Evolutionary conservation across 1,284 basidiomycete genomes (phyloP).

Genomic region (Cronartium ribicola): DNA sequence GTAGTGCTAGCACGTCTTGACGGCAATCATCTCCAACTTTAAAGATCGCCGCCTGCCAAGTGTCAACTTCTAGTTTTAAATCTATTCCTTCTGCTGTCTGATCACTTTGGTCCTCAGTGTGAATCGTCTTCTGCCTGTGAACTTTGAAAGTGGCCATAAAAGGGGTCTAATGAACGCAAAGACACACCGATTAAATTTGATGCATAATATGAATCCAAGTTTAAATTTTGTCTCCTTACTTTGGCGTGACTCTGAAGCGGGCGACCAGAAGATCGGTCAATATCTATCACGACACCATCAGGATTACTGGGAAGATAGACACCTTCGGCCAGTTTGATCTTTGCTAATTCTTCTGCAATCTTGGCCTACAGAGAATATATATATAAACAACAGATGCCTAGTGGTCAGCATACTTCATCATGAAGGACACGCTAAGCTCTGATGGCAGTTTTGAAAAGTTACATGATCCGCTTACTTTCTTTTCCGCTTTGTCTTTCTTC

Average conservation of each 20-base stretch:
- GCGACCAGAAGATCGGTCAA: slow-evolving; percentile 92
- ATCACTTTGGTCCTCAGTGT: slow-evolving; percentile 66
- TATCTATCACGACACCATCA: slow-evolving; percentile 89
- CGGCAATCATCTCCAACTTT: slow-evolving; percentile 99
- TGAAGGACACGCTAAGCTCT: background rate
- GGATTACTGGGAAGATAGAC: slow-evolving; percentile 98
- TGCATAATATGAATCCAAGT: background rate
- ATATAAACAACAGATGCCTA: background rate
- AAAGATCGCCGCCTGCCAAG: slow-evolving; percentile 98
- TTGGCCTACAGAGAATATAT: slow-evolving; percentile 64
- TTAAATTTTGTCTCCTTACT: slow-evolving; percentile 54
- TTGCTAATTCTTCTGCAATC: slow-evolving; percentile 99
- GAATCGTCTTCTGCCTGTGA: slow-evolving; percentile 66
- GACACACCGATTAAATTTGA: background rate
- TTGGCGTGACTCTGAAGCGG: slow-evolving; percentile 97
- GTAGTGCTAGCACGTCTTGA: slow-evolving; percentile 92
- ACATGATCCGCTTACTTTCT: slow-evolving; percentile 65
- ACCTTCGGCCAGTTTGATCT: slow-evolving; percentile 84
- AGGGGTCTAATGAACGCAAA: slow-evolving; percentile 64
- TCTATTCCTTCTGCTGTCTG: slow-evolving; percentile 55
- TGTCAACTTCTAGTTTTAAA: slow-evolving; percentile 68
- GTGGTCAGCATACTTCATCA: slow-evolving; percentile 9
- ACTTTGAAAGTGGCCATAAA: slow-evolving; percentile 99
- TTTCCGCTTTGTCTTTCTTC: slow-evolving; percentile 91
- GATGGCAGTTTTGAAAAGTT: background rate